Base-by-base conservation (phyloP, 2,329 filamentous ascomycete genomes). In the Cytospora mali region DNA sequence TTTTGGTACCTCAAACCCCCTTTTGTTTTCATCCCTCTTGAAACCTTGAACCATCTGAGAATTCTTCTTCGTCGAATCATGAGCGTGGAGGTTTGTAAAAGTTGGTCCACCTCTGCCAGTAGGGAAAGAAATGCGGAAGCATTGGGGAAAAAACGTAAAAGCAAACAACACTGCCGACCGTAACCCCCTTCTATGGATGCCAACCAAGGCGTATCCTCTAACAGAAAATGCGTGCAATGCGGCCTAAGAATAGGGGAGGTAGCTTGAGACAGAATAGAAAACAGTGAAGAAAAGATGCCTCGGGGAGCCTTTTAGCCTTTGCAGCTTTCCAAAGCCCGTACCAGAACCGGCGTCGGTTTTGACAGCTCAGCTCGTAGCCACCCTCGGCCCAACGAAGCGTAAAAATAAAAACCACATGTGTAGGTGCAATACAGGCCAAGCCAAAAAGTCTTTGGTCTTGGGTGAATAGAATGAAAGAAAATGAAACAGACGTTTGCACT, bases 101-200 rank as follows among this genome's bases (percentile, higher is more conserved):
- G 48, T 16, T 42, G n/a, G 31, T 58, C 62, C 65, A 62, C 62
- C 56, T 61, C 65, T 58, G 61, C 51, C 54, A 48, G 49, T 59
- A 50, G 35, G 31, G 54, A 64, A 61, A 46, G 29, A 56, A 58
- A 56, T 31, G 25, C 52, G 61, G 29, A 52, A 62, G 52, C 31
- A 63, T 48, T 55, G 61, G 55, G 52, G 18, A 23, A 60, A 27
- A n/a, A 52, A 61, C 62, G 33, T 18, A 46, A 54, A 46, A 61
- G 56, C 46, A 21, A 52, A 42, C 25, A 48, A 48, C 51, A 59
- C 55, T 55, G 46, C 54, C 60, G 49, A 39, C 63, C 60, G 46
- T 59, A 31, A 55, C 50, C 60, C 29, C 57, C 61, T 55, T 65
- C 63, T 63, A 66, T 62, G 58, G 52, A 65, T 66, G 63, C 65